Base-by-base conservation (phyloP, 768 basidiomycete genomes). In the Mycena chlorophos region DNA sequence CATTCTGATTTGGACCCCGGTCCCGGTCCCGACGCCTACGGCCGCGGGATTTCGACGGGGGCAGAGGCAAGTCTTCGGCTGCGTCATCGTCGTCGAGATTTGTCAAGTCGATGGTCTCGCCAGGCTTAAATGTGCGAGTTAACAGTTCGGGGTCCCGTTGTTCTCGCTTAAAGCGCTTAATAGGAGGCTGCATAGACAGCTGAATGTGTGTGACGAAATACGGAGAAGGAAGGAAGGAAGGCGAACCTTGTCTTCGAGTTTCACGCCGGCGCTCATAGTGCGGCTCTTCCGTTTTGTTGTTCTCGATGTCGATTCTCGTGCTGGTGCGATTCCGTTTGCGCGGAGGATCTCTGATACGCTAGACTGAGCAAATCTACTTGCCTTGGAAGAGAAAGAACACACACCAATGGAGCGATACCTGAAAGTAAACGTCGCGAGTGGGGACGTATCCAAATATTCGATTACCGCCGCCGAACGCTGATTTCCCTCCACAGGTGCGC, bases 91-190 rank as follows among this genome's bases (percentile, higher is more conserved):
- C n/a, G n/a, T n/a, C n/a, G n/a, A n/a, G n/a, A n/a, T n/a, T 54
- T 23, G 59, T 61, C 42, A 61, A 30, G 49, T 61, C 59, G 49
- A 61, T 61, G 13, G 54, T 54, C 27, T 56, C 59, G 17, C 59
- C 51, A 23, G 51, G 46, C 8, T 23, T 19, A 14, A 48, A 28
- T 3, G 6, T n/a, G 43, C 27, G 12, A 23, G 31, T 34, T 8
- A n/a, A n/a, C n/a, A n/a, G n/a, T n/a, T n/a, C 34, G 34, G 16
- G 25, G 28, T 27, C 26, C 25, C 31, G 26, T 26, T 13, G 26
- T 48, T 60, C 59, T 47, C 38, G 51, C 43, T 60, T 60, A 26
- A 60, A 42, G 14, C 59, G 52, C 43, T 61, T 56, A n/a, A n/a
- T n/a, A 34, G 52, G 26, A 49, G 2, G 27, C 54, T 51, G 38